A percentile compares a stretch with the other conserved stretches of the same genome.
Conservation (phyloP, 1,284 basidiomycete genomes). For the Marasmius tenuissimus region DNA sequence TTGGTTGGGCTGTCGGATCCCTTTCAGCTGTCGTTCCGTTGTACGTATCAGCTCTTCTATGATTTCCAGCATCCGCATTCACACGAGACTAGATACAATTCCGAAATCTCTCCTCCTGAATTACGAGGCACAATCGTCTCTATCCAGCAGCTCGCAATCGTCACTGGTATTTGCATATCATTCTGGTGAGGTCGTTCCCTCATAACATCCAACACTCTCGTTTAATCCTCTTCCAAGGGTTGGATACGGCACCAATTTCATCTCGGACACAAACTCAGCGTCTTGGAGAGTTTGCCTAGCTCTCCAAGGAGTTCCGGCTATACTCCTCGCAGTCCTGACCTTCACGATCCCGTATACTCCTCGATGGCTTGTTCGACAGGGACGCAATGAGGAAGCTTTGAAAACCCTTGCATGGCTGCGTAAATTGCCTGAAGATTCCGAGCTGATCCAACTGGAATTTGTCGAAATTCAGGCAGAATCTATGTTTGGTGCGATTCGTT, state of each 20-base stretch:
- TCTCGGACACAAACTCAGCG: constrained; percentile 27
- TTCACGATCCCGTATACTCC: constrained; percentile 38
- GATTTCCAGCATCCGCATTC: background rate
- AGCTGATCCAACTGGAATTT: constrained; percentile 31
- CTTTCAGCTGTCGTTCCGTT: constrained; percentile 22
- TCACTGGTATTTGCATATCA: constrained; percentile 21
- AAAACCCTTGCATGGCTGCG: constrained; percentile 37
- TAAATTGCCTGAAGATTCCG: constrained; percentile 26
- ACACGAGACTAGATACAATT: constrained; percentile 17
- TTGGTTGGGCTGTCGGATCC: constrained; percentile 24
- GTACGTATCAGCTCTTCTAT: constrained; percentile 6
- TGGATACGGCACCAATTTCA: constrained; percentile 29
- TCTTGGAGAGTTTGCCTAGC: constrained; percentile 35
- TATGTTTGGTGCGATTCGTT: constrained; percentile 21
- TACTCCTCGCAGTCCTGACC: constrained; percentile 26
- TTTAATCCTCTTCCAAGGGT: constrained; percentile 12
- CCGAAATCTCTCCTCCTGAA: constrained; percentile 25
- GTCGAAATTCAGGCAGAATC: constrained; percentile 32
- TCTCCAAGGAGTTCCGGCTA: constrained; percentile 36
- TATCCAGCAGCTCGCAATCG: constrained; percentile 23
- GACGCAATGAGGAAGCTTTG: constrained; percentile 31
- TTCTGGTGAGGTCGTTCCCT: constrained; percentile 16
- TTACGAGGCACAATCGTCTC: constrained; percentile 24
- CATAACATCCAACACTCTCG: background rate
- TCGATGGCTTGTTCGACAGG: constrained; percentile 38